Evolutionary conservation across 2,329 filamentous ascomycete genomes (phyloP), one percentile per base, ranked within the genome.

Genomic region (Talaromyces sp.): DNA sequence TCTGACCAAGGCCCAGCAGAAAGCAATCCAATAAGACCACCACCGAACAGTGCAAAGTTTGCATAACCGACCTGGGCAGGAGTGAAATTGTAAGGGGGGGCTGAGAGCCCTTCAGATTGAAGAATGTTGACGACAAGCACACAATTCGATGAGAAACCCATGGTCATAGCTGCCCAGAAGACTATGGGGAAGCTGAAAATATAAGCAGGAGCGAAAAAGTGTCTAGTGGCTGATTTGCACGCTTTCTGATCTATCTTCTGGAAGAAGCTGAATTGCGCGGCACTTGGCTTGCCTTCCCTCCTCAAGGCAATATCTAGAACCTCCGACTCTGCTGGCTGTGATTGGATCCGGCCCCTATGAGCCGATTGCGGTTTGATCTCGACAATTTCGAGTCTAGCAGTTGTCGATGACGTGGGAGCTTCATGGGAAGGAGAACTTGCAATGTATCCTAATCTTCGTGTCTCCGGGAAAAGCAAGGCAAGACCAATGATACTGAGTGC

Each of bases 1-100:
- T 87, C 82, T 63, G 86, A 86, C 52, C 85, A 83, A 0, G 82
- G 81, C 11, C 87, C 82, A 14, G 84, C 84, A 0, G 85, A 82
- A 13, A 74, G 67, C 1, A 83, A 73, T 2, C 81, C 81, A 37
- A 82, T 66, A 33, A 79, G 62, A 31, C 72, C 78, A 13, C 82
- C 81, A 2, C 78, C 72, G 37, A 81, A 71, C 56, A 82, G 74
- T 7, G 79, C 77, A 62, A 82, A 82, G 68, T 85, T 85, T 33
- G 80, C 80, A 64, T 83, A 82, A 2, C 83, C 83, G 37, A 84
- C 80, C 37, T 77, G 71, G 10, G 75, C 71, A 1, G 81, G 73
- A 6, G 65, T 75, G 74, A 83, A 83, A 37, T 73, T 70, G 68
- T 84, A 84, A 0, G 82, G 81, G 10, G 80, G 78, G 2, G 77